Conservation (phyloP, 2,329 filamentous ascomycete species). For the Colletotrichum nymphaeae region DNA sequence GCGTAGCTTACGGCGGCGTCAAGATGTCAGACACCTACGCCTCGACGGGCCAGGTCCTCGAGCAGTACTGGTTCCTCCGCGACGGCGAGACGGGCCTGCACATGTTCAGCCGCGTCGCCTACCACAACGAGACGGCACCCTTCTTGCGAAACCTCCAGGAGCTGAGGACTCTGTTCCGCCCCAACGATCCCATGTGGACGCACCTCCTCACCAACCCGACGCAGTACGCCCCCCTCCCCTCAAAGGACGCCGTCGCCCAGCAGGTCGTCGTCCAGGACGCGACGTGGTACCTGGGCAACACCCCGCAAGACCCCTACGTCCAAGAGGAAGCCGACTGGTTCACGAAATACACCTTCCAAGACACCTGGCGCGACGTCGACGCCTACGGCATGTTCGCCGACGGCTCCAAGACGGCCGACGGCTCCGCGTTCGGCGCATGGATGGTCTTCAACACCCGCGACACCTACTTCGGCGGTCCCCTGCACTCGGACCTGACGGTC, state of each 20-base stretch:
- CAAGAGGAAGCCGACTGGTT: conserved; percentile 67
- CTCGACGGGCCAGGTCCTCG: conserved; percentile 64
- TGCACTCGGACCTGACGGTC: conserved; percentile 69
- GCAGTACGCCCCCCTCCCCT: conserved; percentile 64
- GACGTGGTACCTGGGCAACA: conserved; percentile 68
- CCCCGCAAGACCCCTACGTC: conserved; percentile 63
- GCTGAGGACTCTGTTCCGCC: conserved; percentile 68
- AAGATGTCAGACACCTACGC: conserved; percentile 67
- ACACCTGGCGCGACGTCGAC: conserved; percentile 64
- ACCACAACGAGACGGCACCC: conserved; percentile 64
- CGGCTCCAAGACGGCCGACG: conserved; percentile 54
- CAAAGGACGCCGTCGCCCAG: conserved; percentile 50
- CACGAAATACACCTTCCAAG: conserved; percentile 71
- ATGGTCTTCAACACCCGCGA: conserved; percentile 71
- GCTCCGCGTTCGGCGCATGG: conserved; percentile 66
- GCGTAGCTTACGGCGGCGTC: conserved; percentile 63
- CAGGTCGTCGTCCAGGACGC: conserved; percentile 68
- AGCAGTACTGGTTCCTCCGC: conserved; percentile 73
- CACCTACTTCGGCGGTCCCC: conserved; percentile 67
- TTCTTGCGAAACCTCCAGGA: conserved; percentile 68
- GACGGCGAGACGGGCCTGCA: conserved; percentile 70
- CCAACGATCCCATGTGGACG: conserved; percentile 67
- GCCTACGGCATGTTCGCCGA: conserved; percentile 60
- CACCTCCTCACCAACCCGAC: conserved; percentile 65
- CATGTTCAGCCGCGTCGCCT: conserved; percentile 66